These are phyloP conservation scores for Xerocomus amazonicus DNA, from an alignment of 1,284 basidiomycete species.

Conservation along the genomic window DNA sequence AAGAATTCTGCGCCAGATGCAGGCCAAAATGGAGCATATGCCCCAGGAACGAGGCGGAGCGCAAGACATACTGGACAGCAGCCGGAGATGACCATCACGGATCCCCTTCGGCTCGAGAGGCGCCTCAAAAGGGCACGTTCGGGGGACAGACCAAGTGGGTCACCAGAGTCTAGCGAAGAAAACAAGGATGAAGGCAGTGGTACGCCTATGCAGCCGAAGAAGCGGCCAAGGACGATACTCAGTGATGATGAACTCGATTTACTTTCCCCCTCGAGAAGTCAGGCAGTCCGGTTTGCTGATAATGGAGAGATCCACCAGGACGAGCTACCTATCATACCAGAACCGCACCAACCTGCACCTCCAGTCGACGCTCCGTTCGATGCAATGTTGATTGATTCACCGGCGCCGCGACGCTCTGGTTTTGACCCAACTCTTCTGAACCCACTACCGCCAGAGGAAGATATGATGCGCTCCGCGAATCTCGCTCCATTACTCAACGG, in stretches of 20 bases:
- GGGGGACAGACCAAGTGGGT: constrained; percentile 53
- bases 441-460: constrained; percentile 41
- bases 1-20: constrained; percentile 27
- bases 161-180: constrained; percentile 52
- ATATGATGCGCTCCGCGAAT: constrained; percentile 21
- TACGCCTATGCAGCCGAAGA: constrained; percentile 46
- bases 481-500: constrained; percentile 30
- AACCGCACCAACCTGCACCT: background rate
- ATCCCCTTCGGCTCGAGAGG: constrained; percentile 69
- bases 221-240: constrained; percentile 45
- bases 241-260: constrained; percentile 46
- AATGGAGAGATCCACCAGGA: constrained; percentile 14
- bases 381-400: constrained; percentile 35
- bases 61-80: constrained; percentile 68
- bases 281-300: constrained; percentile 46
- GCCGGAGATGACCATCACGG: constrained; percentile 66
- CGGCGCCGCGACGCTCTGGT: constrained; percentile 36
- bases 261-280: constrained; percentile 33
- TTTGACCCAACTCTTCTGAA: constrained; percentile 59
- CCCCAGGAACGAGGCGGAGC: constrained; percentile 55
- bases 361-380: constrained; percentile 9
- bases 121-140: constrained; percentile 67
- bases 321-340: constrained; percentile 18
- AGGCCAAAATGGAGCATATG: constrained; percentile 31
- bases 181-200: constrained; percentile 30